Evolutionary conservation across 495 filamentous ascomycete genomes (phyloP), one percentile per base, ranked within the genome.

Genomic region (Penicillium pulvis): DNA sequence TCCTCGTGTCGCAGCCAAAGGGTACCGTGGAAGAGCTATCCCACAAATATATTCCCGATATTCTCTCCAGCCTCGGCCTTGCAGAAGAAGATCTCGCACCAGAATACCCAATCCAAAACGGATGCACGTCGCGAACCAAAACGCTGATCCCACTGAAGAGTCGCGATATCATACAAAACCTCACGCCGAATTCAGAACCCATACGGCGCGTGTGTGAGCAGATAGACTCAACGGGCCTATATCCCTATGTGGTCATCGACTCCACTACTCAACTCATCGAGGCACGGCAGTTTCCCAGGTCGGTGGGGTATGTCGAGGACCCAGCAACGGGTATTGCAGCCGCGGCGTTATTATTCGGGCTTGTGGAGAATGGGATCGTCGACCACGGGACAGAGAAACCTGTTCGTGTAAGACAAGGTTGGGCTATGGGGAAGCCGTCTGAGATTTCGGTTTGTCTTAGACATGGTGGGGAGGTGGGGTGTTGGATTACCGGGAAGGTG

Each of bases 251-350:
- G 0, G n/a, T 66, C 1, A 3, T 53, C 4, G 36, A 53, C 12
- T 9, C 39, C 0, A 33, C 19, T 14, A n/a, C 46, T 0, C 59
- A 65, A 26, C 8, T 55, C 33, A 31, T 62, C 16, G 53, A 54
- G 35, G 56, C 59, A 20, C 51, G 53, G 1, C 57, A 66, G 24
- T 58, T 63, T 30, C 53, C 58, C 3, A 49, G 31, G 36, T 46
- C 42, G 1, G 43, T 31, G 24, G 53, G 60, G 16, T 58, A 60
- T 49, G 1, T 19, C 0, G 60, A 66, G 26, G 57, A 66, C 49
- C 46, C 51, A n/a, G 51, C 54, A 11, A 60, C 59, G 19, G 56
- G 59, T 6, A 51, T 59, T 47, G 56, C 63, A 6, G 52, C 63
- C 6, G 50, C 54, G 2, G 61, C 54, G 19, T 50, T 63, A 9